phyloP scores from a whole-genome alignment of 78 protist species.

The Cavenderia fasciculata region DNA sequence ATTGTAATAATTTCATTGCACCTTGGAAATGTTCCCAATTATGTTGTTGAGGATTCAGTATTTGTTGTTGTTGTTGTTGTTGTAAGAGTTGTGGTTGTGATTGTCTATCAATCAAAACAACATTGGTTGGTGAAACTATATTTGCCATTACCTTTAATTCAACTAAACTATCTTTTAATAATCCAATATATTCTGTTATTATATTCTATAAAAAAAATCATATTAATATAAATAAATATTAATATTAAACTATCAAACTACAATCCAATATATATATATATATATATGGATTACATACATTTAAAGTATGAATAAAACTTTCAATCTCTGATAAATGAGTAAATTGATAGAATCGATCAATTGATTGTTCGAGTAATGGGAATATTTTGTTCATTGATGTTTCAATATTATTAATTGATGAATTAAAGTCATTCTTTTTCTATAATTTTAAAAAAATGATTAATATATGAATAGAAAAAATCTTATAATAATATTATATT shows the following conservation, averaged over 20 bases:
- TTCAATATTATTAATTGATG: slow-evolving; percentile 33
- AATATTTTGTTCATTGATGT: slow-evolving; percentile 25
- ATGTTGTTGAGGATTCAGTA: slow-evolving; percentile 12
- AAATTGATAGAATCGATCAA: slow-evolving; percentile 42
- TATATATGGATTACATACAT: too few species aligned
- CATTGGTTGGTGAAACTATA: neutral
- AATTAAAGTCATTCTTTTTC: slow-evolving; percentile 50
- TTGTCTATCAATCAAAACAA: neutral
- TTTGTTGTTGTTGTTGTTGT: slow-evolving; percentile 10
- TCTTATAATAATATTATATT: neutral
- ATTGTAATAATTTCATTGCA: slow-evolving; percentile 57
- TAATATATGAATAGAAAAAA: neutral
- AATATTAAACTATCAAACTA: neutral
- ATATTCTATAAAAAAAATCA: slow-evolving; percentile 14
- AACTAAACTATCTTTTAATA: slow-evolving; percentile 14
- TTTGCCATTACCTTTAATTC: slow-evolving; percentile 24
- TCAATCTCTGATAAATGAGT: slow-evolving; percentile 45
- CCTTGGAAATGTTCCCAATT: slow-evolving; percentile 80
- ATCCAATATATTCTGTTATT: slow-evolving; percentile 5
- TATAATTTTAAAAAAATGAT: neutral
- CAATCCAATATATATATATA: too few species aligned
- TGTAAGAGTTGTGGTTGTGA: neutral
- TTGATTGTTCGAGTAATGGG: slow-evolving; percentile 7
- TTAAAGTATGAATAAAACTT: neutral
- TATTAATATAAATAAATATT: neutral